phyloP scores from a whole-genome alignment of 768 basidiomycete species.

The Cystoderma amianthinum region DNA sequence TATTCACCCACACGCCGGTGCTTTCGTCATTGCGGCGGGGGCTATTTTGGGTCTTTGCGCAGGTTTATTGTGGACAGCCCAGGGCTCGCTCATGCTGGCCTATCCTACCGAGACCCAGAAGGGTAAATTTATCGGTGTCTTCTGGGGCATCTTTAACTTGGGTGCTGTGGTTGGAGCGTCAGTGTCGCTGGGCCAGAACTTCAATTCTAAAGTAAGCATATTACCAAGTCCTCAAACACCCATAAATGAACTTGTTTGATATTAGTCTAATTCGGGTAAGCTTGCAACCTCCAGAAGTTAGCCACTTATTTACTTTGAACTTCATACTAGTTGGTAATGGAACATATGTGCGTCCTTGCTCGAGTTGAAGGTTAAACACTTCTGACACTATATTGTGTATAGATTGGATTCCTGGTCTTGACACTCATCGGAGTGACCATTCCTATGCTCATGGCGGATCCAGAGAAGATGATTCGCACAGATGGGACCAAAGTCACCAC shows the following conservation, averaged over 20 bases:
- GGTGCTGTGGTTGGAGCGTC: slow-evolving; percentile 75
- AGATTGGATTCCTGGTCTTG: slow-evolving; percentile 75
- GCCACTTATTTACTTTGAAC: too few species aligned
- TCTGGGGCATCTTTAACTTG: slow-evolving; percentile 82
- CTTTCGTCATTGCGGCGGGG: slow-evolving; percentile 67
- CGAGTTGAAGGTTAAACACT: not conserved
- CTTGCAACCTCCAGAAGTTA: too few species aligned
- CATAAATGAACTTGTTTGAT: too few species aligned
- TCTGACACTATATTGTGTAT: not conserved
- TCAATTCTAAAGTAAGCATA: slow-evolving; percentile 37
- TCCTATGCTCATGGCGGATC: slow-evolving; percentile 67
- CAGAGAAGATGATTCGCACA: slow-evolving; percentile 63
- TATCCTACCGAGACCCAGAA: slow-evolving; percentile 80
- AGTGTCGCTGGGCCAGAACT: slow-evolving; percentile 69
- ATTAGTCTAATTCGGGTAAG: not conserved
- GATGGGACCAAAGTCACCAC: slow-evolving; percentile 65
- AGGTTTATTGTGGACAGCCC: slow-evolving; percentile 73
- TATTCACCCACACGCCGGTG: slow-evolving; percentile 52
- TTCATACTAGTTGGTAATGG: slow-evolving; percentile 51
- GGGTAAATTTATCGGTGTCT: slow-evolving; percentile 69
- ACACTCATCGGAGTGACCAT: slow-evolving; percentile 65
- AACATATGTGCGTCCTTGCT: slow-evolving; percentile 55
- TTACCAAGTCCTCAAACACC: too few species aligned
- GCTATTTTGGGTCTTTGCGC: slow-evolving; percentile 70
- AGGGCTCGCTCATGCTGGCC: slow-evolving; percentile 79